These are phyloP conservation scores for Debaryomycetaceae sp. DNA, from an alignment of 1,139 yeast species.

Conservation along the genomic window DNA sequence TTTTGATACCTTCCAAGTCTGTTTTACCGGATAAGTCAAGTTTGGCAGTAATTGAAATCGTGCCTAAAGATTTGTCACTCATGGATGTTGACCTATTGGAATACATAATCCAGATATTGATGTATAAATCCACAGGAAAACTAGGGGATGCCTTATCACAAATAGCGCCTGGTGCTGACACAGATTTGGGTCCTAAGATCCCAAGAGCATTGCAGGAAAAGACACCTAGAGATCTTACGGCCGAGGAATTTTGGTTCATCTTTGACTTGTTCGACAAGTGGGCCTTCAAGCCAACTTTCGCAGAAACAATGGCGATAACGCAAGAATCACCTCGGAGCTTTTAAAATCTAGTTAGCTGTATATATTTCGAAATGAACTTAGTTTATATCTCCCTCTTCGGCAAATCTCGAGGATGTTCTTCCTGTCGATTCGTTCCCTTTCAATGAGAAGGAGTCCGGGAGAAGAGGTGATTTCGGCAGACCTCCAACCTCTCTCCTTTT, in stretches of 20 bases:
- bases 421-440: not conserved
- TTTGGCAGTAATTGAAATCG: slow-evolving; percentile 54
- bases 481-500: not conserved
- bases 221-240: slow-evolving; percentile 46
- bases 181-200: slow-evolving; percentile 44
- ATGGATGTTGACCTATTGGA: slow-evolving; percentile 61
- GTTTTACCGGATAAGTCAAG: slow-evolving; percentile 23
- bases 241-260: slow-evolving; percentile 51
- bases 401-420: slow-evolving; percentile 3
- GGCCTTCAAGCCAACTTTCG: slow-evolving; percentile 76
- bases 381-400: slow-evolving; percentile 2
- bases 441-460: not conserved
- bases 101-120: slow-evolving; percentile 61
- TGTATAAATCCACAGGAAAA: slow-evolving; percentile 50
- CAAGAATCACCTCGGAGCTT: slow-evolving; percentile 16
- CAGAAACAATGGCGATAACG: slow-evolving; percentile 13
- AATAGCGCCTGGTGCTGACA: slow-evolving; percentile 81
- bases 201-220: slow-evolving; percentile 38
- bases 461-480: not conserved
- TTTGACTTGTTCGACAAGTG: slow-evolving; percentile 58
- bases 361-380: not conserved
- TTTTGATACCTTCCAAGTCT: slow-evolving; percentile 20
- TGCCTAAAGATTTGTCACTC: slow-evolving; percentile 39
- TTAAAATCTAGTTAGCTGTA: slow-evolving; percentile 3
- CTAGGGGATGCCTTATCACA: slow-evolving; percentile 42